phyloP scores from a whole-genome alignment of 2,329 filamentous ascomycete genomes.

The Colletotrichum falcatum region DNA sequence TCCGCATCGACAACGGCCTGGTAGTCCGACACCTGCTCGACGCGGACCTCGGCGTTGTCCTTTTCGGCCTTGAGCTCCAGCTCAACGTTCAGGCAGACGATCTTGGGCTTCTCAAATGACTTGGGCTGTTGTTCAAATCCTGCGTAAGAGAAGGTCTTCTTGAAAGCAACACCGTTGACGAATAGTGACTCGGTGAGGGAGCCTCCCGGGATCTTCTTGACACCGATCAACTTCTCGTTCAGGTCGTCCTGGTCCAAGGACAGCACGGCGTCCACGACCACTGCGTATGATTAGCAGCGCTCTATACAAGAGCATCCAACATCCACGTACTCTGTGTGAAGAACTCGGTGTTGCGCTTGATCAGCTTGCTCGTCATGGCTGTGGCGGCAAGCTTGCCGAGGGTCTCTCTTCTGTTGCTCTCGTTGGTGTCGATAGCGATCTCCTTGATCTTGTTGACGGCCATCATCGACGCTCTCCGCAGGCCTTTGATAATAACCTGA shows the following conservation, averaged over 20 bases:
- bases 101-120: conserved; percentile 92
- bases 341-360: conserved; percentile 95
- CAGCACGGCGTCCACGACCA: conserved; percentile 97
- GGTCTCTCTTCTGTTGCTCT: conserved; percentile 87
- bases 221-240: conserved; percentile 96
- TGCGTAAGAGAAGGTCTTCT: conserved; percentile 99
- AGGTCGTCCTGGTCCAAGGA: conserved; percentile 96
- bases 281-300: conserved; percentile 56
- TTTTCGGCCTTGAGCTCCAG: conserved; percentile 98
- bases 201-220: conserved; percentile 98
- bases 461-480: conserved; percentile 88
- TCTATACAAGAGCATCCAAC: too few species aligned
- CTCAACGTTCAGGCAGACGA: conserved; percentile 97
- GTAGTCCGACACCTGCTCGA: conserved; percentile 98
- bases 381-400: conserved; percentile 90
- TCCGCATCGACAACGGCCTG: conserved; percentile 99
- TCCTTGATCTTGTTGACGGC: conserved; percentile 99
- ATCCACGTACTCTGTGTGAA: conserved; percentile 89
- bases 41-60: conserved; percentile 97
- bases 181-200: conserved; percentile 96
- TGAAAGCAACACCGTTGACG: conserved; percentile 98
- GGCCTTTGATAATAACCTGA: conserved; percentile 96
- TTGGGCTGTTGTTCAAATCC: conserved; percentile 99
- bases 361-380: conserved; percentile 99
- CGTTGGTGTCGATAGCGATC: conserved; percentile 87